Evolutionary conservation across 192 early-diverging fungal species (phyloP).

Genomic region (Chytriomyces confervae): DNA sequence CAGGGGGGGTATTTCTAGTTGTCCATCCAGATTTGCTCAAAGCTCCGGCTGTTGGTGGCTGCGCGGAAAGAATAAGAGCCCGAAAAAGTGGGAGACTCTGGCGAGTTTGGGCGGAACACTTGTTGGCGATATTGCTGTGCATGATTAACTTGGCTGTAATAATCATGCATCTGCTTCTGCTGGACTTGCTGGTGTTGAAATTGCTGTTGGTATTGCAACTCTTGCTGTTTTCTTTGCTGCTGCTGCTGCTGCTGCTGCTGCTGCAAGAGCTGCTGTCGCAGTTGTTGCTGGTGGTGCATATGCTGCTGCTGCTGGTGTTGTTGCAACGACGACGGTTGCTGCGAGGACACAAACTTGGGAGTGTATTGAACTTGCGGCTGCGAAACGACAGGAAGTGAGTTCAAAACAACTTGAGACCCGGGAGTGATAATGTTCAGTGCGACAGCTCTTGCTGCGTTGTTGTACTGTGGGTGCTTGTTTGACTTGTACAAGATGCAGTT

Average conservation of each 20-base stretch:
- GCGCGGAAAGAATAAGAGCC: not conserved
- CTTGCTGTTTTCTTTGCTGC: not conserved
- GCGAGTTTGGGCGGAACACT: not conserved
- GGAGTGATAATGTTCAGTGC: conserved; percentile 32
- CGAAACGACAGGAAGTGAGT: conserved; percentile 23
- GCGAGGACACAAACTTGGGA: conserved; percentile 11
- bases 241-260: too few species aligned
- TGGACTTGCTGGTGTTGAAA: not conserved
- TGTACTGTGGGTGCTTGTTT: conserved; percentile 36
- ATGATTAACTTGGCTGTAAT: not conserved
- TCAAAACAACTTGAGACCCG: conserved; percentile 21
- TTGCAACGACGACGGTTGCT: not conserved
- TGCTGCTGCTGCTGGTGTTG: not conserved
- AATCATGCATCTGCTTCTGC: not conserved
- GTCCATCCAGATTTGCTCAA: conserved; percentile 20
- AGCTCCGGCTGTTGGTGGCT: not conserved
- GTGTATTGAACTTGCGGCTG: conserved; percentile 17
- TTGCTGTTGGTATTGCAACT: conserved; percentile 6
- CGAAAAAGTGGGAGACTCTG: not conserved
- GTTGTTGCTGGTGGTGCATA: not conserved
- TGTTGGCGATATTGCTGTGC: not conserved
- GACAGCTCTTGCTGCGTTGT: conserved; percentile 30
- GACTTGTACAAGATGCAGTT: conserved; percentile 34
- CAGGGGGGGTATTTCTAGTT: not conserved
- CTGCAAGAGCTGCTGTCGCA: not conserved